Evolutionary conservation across 306 rosid species (phyloP), one percentile per base, ranked within the genome.

Genomic region (Hippophae gyantsensis): DNA sequence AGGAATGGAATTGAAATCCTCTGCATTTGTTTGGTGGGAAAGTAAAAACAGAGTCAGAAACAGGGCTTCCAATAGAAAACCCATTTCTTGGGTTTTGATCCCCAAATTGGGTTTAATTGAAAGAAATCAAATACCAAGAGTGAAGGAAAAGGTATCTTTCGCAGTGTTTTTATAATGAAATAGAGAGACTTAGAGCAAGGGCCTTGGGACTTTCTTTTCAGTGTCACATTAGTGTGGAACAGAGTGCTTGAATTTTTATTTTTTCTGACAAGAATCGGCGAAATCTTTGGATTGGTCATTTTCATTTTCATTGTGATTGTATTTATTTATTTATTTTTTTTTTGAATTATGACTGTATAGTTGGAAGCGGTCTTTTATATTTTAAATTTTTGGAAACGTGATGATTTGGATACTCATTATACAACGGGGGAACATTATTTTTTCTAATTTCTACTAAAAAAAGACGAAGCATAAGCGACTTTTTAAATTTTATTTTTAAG

Each of bases 51-150:
- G 79, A 68, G 44, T 46, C 2, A 77, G 43, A 42, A 74, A 62
- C 70, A 72, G 65, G 66, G 78, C 49, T 38, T 43, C 68, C 52
- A 78, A 60, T 42, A 61, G 65, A 69, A 67, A 71, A 69, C 89
- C 86, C 96, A 90, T 90, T 74, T 56, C 71, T 80, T 59, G 93
- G 93, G 79, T 74, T 83, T 70, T 61, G 72, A 62, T 69, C 79
- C 65, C 47, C 54, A 57, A 9, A 6, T 14, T 9, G 42, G 43
- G 11, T 63, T 60, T 26, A 7, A 38, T 40, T 48, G 42, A 42
- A 73, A 76, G 69, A 72, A 67, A 64, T 44, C 64, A 56, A 61
- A 7, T 54, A 72, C 42, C 6, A 12, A n/a, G 64, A 40, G 66
- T 77, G 86, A 65, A 52, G 73, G 48, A 73, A 56, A 78, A 74